Evolutionary conservation across 2,329 filamentous ascomycete species (phyloP).

Genomic region (Knufia petricola): DNA sequence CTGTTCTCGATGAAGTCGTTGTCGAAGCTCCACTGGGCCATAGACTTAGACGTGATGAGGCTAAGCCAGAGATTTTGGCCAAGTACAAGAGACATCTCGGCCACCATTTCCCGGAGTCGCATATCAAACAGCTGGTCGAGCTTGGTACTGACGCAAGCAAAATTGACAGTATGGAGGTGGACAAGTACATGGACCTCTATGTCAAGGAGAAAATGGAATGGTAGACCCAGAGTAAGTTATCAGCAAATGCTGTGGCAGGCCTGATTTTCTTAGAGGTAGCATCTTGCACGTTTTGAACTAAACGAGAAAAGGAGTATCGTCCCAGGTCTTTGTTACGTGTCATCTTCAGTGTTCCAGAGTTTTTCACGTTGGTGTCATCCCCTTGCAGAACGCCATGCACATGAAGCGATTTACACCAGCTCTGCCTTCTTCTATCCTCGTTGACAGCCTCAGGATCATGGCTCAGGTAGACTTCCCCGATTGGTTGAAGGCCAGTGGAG

Average conservation of each 20-base stretch:
- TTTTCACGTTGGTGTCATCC: too few relatives aligned
- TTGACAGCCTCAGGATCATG: too few relatives aligned
- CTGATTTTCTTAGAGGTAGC: neutral
- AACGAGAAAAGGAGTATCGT: too few relatives aligned
- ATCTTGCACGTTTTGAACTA: neutral
- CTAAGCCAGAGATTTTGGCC: constrained; percentile 89
- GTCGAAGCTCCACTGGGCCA: constrained; percentile 94
- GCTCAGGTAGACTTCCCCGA: too few relatives aligned
- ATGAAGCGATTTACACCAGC: too few relatives aligned
- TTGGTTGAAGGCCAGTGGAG: too few relatives aligned
- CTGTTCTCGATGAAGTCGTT: constrained; percentile 76
- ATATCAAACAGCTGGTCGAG: constrained; percentile 73
- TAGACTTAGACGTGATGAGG: constrained; percentile 82
- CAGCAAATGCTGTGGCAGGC: neutral
- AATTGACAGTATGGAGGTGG: constrained; percentile 72
- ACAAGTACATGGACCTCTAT: constrained; percentile 88
- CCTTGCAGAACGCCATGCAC: too few relatives aligned
- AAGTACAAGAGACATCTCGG: constrained; percentile 91
- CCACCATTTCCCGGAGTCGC: constrained; percentile 67
- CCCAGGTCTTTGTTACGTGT: too few relatives aligned
- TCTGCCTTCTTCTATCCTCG: too few relatives aligned
- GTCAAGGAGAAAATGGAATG: constrained; percentile 44
- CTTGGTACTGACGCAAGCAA: constrained; percentile 65
- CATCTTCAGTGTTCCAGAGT: too few relatives aligned
- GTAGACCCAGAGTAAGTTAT: constrained; percentile 16